A percentile compares a stretch with the other conserved stretches of the same genome.
Evolutionary conservation across 1,284 basidiomycete genomes (phyloP).

Genomic region (Sutorius eximius): DNA sequence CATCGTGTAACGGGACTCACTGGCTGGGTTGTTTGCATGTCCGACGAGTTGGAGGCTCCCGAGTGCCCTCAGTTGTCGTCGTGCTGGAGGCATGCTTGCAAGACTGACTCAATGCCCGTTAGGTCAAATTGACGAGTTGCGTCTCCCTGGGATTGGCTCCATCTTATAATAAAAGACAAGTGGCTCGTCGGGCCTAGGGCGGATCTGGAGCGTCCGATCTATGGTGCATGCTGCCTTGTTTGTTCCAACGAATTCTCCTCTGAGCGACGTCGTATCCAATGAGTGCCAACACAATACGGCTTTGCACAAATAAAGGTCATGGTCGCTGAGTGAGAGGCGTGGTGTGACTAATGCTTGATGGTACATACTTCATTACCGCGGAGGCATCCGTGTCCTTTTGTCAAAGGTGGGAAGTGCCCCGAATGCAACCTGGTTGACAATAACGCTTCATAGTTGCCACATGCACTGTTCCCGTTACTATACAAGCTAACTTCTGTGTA

Average conservation of each 20-base stretch:
- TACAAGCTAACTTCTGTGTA: neutral
- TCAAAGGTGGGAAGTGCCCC: neutral
- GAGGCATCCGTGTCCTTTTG: neutral
- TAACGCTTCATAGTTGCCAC: neutral
- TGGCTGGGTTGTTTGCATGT: conserved; percentile 30
- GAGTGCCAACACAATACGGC: conserved; percentile 8
- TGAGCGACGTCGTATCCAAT: conserved; percentile 11
- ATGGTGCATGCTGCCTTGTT: neutral
- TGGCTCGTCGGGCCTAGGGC: neutral
- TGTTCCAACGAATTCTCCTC: conserved; percentile 4
- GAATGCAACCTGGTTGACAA: neutral
- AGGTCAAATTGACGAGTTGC: neutral
- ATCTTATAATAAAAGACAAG: conserved; percentile 15
- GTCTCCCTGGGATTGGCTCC: neutral
- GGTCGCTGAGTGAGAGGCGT: neutral
- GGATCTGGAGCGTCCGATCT: neutral
- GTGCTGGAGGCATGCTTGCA: conserved; percentile 26
- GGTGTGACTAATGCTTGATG: neutral
- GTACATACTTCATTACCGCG: too few relatives aligned
- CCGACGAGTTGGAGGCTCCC: conserved; percentile 25
- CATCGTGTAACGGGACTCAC: conserved; percentile 13
- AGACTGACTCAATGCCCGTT: neutral
- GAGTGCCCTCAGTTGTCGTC: conserved; percentile 19
- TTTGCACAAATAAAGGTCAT: neutral
- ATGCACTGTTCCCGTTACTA: neutral